phyloP scores from a whole-genome alignment of 257 asterid genomes.

The Przewalskia tangutica region DNA sequence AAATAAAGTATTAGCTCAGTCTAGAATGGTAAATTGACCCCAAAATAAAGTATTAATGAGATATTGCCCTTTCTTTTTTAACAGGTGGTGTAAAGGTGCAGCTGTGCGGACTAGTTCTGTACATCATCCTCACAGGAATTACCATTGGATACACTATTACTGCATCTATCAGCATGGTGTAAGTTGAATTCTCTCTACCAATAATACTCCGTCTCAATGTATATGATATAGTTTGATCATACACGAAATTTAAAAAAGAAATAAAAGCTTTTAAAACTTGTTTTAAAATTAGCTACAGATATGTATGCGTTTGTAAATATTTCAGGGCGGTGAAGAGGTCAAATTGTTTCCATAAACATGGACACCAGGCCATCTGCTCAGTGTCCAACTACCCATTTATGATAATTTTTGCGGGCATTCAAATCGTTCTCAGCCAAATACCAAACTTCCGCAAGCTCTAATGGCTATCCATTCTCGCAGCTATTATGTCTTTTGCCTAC shows the following conservation, averaged over 20 bases:
- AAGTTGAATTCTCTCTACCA: too few relatives aligned
- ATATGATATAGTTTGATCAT: too few relatives aligned
- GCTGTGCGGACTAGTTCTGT: slow-evolving; percentile 47
- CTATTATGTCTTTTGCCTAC: slow-evolving; percentile 58
- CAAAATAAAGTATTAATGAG: too few relatives aligned
- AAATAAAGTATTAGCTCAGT: too few relatives aligned
- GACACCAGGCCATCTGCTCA: slow-evolving; percentile 42
- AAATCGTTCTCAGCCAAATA: slow-evolving; percentile 50
- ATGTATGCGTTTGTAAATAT: too few relatives aligned
- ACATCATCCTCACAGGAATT: slow-evolving; percentile 44
- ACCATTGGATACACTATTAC: slow-evolving; percentile 56
- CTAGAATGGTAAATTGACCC: too few relatives aligned
- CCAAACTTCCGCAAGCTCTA: slow-evolving; percentile 59
- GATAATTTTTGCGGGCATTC: slow-evolving; percentile 31
- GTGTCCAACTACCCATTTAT: slow-evolving; percentile 33
- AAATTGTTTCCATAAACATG: slow-evolving; percentile 38
- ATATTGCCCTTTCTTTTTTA: neutral
- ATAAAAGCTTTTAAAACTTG: too few relatives aligned
- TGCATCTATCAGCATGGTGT: slow-evolving; percentile 62
- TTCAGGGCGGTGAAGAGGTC: slow-evolving; percentile 53
- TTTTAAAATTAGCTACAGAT: too few relatives aligned
- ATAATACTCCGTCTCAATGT: too few relatives aligned
- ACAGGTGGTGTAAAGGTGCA: slow-evolving; percentile 36
- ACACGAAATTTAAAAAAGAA: too few relatives aligned
- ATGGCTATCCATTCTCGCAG: slow-evolving; percentile 46